These are phyloP conservation scores for Penicillium turbatum DNA, from an alignment of 495 filamentous ascomycete genomes.

Conservation along the genomic window DNA sequence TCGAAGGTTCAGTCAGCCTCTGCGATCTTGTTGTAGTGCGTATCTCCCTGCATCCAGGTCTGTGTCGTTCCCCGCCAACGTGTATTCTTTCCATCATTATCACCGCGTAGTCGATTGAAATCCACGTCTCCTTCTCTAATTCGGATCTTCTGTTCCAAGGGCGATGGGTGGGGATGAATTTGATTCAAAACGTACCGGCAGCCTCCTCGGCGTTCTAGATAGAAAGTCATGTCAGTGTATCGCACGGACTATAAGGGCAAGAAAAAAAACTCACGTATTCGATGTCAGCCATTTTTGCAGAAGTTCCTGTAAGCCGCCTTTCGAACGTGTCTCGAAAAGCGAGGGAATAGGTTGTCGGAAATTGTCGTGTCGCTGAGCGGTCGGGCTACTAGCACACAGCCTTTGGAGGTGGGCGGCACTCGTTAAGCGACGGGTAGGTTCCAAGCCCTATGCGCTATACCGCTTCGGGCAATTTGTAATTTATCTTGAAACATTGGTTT, in stretches of 20 bases:
- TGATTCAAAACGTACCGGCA: constrained; percentile 61
- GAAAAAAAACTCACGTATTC: constrained; percentile 73
- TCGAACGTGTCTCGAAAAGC: constrained; percentile 50
- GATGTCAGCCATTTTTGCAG: constrained; percentile 84
- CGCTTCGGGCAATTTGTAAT: constrained; percentile 16
- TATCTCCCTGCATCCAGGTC: constrained; percentile 24
- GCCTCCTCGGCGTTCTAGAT: constrained; percentile 86
- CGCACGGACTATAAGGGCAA: constrained; percentile 5
- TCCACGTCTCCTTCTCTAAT: not conserved
- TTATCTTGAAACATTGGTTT: not conserved
- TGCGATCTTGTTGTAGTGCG: constrained; percentile 18
- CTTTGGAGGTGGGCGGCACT: constrained; percentile 41
- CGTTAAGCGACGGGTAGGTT: constrained; percentile 47
- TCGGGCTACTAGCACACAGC: constrained; percentile 30
- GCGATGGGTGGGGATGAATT: constrained; percentile 11
- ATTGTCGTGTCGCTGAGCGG: constrained; percentile 44
- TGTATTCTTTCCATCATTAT: not conserved
- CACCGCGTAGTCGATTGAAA: not conserved
- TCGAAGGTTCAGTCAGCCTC: constrained; percentile 40
- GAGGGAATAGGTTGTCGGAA: constrained; percentile 45
- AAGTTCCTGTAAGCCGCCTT: constrained; percentile 48
- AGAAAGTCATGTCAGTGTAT: constrained; percentile 36
- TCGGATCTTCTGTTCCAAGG: constrained; percentile 4
- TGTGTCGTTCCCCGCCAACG: constrained; percentile 9
- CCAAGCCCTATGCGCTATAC: constrained; percentile 41